Evolutionary conservation across 2,329 filamentous ascomycete species (phyloP).

Genomic region (Pestalotiopsis sp.): DNA sequence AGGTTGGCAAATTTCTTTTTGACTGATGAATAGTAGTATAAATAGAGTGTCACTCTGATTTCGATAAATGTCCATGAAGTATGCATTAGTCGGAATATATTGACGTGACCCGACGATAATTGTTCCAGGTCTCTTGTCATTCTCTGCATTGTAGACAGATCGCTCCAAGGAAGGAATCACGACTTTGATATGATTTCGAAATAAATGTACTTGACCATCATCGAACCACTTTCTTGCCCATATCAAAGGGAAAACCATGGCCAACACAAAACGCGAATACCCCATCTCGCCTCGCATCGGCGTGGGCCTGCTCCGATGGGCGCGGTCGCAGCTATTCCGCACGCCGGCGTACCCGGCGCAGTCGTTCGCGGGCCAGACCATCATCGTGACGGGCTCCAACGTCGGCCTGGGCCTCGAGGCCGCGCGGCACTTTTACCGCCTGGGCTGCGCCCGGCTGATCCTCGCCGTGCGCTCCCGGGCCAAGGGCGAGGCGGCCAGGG

Average conservation of each 20-base stretch:
- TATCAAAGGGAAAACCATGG: background rate
- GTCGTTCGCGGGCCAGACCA: conserved; percentile 30
- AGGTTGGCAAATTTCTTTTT: no score
- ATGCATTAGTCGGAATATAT: no score
- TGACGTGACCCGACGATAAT: no score
- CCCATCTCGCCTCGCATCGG: background rate
- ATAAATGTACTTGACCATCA: background rate
- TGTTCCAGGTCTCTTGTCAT: no score
- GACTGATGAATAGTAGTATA: no score
- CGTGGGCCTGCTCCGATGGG: background rate
- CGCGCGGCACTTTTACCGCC: conserved; percentile 28
- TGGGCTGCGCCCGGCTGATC: conserved; percentile 28
- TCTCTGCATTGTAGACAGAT: no score
- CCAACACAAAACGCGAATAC: background rate
- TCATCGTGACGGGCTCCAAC: conserved; percentile 38
- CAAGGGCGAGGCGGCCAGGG: conserved; percentile 40
- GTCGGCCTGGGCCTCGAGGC: conserved; percentile 37
- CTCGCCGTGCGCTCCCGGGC: conserved; percentile 34
- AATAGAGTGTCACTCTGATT: no score
- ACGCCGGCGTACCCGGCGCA: conserved; percentile 23
- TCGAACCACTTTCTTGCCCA: background rate
- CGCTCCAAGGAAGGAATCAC: no score
- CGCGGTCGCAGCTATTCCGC: conserved; percentile 12
- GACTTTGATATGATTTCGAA: no score
- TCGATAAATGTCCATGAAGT: no score